Base-by-base conservation (phyloP, 306 rosid genomes). In the Rosa chinensis region DNA sequence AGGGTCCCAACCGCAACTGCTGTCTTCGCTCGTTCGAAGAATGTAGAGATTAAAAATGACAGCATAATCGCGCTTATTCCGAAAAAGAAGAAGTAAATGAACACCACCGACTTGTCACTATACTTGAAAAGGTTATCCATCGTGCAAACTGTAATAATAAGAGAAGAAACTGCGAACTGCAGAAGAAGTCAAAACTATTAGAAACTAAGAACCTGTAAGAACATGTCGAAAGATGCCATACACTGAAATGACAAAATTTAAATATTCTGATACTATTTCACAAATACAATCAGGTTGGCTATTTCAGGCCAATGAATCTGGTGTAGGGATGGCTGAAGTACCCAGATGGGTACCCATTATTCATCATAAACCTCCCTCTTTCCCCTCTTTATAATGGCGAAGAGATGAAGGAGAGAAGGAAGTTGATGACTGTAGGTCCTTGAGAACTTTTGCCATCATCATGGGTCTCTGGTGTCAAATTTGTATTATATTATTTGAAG, bases 1-100 rank as follows among this genome's bases (percentile, higher is more conserved):
- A 94, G 89, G 44, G 99, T 94, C 85, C 99, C 99, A 74, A 94
- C 99, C 3, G 99, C 97, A 81, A 94, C 97, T 63, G 99, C 97
- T 78, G 99, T 94, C 89, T 94, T 94, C 69, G 99, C 97, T 83
- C 97, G 88, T 49, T 89, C 84, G 87, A 94, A 94, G 85, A 91
- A 94, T 4, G 97, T 89, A 17, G 97, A 94, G 87, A 92, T 91
- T 28, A 92, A 78, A 91, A 92, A 94, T 72, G 99, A 91, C 76
- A 94, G 89, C 90, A 87, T 94, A 86, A 94, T 92, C 72, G 97
- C 95, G 77, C 99, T 94, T 74, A 94, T 85, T 81, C 97, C 97
- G 82, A 94, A 94, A 64, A 85, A 55, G 82, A 94, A 92, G 83
- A 94, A 94, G 88, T 94, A 94, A 32, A 86, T 83, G 87, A 94